Evolutionary conservation across 2,329 filamentous ascomycete species (phyloP).

Genomic region (Ilyonectria robusta): DNA sequence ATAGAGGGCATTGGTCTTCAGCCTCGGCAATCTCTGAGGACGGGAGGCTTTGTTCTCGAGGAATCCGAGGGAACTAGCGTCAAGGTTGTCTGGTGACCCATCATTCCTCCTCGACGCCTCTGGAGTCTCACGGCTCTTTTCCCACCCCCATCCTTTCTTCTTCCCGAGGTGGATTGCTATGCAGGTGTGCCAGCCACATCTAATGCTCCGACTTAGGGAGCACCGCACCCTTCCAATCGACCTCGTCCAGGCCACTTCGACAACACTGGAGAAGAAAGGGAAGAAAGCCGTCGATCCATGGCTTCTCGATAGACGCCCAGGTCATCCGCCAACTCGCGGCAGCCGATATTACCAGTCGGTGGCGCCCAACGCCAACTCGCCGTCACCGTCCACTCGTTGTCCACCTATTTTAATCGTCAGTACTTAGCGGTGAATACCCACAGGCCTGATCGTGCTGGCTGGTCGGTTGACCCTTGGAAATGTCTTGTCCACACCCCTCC

Average conservation of each 20-base stretch:
- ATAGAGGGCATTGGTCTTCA: neutral
- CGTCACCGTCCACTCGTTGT: conserved; percentile 44
- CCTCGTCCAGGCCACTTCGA: conserved; percentile 19
- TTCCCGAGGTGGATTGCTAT: neutral
- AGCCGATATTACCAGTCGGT: conserved; percentile 43
- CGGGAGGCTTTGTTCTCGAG: neutral
- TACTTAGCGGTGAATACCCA: conserved; percentile 43
- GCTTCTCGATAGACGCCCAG: conserved; percentile 40
- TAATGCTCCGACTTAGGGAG: conserved; percentile 1
- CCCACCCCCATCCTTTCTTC: conserved; percentile 5
- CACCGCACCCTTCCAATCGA: neutral
- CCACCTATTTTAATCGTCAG: conserved; percentile 45
- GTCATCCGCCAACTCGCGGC: conserved; percentile 35
- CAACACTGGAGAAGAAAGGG: conserved; percentile 29
- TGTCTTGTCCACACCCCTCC: conserved; percentile 44
- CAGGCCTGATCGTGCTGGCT: conserved; percentile 38
- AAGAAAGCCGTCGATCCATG: conserved; percentile 34
- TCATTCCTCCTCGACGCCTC: conserved; percentile 11
- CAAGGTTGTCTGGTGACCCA: conserved; percentile 2
- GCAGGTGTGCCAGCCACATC: conserved; percentile 9
- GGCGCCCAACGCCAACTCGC: conserved; percentile 42
- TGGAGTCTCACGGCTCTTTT: conserved; percentile 6
- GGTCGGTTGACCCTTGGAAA: conserved; percentile 42
- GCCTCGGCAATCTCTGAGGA: neutral
- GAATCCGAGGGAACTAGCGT: neutral